Evolutionary conservation across 2,329 filamentous ascomycete genomes (phyloP).

Genomic region (Apiospora arundinis): DNA sequence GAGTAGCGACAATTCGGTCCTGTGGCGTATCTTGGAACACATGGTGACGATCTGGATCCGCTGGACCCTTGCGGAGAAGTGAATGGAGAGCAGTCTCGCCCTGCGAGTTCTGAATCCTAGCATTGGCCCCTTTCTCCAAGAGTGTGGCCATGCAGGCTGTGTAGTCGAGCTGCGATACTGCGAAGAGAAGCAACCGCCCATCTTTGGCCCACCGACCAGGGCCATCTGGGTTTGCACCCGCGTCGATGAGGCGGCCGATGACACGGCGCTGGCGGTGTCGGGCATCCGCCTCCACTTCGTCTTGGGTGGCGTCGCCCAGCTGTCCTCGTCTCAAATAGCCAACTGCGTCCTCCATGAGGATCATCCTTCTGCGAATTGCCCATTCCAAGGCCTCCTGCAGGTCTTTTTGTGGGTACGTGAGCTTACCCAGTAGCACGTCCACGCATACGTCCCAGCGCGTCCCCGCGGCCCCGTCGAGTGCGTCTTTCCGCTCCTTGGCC

Average conservation of each 20-base stretch:
- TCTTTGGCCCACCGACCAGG: background rate
- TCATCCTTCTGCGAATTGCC: background rate
- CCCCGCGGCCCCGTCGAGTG: background rate
- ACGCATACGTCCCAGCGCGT: conserved; percentile 13
- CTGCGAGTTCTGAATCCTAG: background rate
- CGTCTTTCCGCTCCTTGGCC: background rate
- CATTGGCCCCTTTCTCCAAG: conserved; percentile 11
- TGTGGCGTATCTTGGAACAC: background rate
- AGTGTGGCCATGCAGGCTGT: conserved; percentile 1
- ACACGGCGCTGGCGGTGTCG: conserved; percentile 7
- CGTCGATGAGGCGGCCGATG: conserved; percentile 10
- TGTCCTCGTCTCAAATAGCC: background rate
- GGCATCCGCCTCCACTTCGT: background rate
- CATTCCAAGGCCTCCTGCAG: background rate
- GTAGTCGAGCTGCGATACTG: background rate
- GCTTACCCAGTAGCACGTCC: background rate
- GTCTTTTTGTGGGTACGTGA: background rate
- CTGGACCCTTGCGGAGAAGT: conserved; percentile 15
- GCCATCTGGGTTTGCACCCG: background rate
- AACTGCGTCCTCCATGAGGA: background rate
- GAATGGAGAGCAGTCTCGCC: conserved; percentile 10
- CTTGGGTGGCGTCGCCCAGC: background rate
- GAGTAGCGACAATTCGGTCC: background rate
- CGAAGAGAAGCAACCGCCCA: conserved; percentile 7
- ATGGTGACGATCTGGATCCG: background rate